Evolutionary conservation across 2,329 filamentous ascomycete species (phyloP).

Genomic region (Exophiala sideris): DNA sequence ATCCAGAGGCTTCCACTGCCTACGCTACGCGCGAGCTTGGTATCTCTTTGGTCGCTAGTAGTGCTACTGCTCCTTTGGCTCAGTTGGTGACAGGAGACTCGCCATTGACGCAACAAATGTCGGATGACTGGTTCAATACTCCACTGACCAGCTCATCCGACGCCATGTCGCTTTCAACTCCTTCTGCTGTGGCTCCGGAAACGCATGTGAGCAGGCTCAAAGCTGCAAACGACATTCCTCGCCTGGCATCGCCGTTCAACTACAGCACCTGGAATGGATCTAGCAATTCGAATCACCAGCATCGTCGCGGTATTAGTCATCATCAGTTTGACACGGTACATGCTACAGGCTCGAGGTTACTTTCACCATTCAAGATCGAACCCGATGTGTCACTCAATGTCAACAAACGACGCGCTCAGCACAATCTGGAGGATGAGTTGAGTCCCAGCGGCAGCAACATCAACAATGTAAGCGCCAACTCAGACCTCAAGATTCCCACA

Average conservation of each 20-base stretch:
- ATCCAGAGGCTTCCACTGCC: constrained; percentile 29
- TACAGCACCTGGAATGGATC: constrained; percentile 49
- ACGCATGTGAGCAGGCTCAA: constrained; percentile 21
- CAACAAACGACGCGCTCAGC: constrained; percentile 57
- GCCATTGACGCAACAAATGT: constrained; percentile 25
- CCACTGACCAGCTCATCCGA: constrained; percentile 27
- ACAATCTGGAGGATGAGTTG: constrained; percentile 52
- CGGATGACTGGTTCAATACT: constrained; percentile 38
- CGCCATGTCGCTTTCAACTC: constrained; percentile 21
- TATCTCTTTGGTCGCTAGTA: constrained; percentile 43
- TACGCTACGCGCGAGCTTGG: constrained; percentile 45
- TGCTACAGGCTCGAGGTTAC: constrained; percentile 41
- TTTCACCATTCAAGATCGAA: constrained; percentile 56
- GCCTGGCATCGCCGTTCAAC: constrained; percentile 49
- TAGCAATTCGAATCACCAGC: constrained; percentile 30
- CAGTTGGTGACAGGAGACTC: constrained; percentile 34
- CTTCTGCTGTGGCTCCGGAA: constrained; percentile 24
- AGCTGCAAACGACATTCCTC: constrained; percentile 34
- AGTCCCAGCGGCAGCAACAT: constrained; percentile 42
- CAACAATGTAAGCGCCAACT: constrained; percentile 35
- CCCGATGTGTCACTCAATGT: constrained; percentile 47
- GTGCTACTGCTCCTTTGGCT: constrained; percentile 37
- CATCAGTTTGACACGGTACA: constrained; percentile 45
- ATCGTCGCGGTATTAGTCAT: constrained; percentile 32
- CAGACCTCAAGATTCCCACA: constrained; percentile 24